Evolutionary conservation across 2,329 filamentous ascomycete genomes (phyloP).

Genomic region (Exophiala xenobiotica): DNA sequence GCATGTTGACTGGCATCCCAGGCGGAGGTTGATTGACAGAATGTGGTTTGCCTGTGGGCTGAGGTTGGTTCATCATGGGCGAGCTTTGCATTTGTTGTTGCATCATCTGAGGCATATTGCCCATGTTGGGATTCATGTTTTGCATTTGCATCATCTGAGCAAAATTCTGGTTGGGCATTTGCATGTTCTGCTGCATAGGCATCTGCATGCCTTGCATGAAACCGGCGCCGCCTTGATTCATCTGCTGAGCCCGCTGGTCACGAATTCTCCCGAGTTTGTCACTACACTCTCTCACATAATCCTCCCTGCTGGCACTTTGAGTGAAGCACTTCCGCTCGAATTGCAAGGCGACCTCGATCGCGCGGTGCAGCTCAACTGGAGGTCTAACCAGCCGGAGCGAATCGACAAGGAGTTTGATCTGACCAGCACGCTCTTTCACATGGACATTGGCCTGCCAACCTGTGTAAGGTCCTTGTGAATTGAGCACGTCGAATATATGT

Average conservation of each 20-base stretch:
- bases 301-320: conserved; percentile 36
- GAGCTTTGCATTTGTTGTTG: conserved; percentile 53
- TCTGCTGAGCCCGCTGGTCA: conserved; percentile 45
- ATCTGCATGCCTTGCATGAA: conserved; percentile 42
- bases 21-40: conserved; percentile 26
- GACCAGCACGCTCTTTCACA: conserved; percentile 41
- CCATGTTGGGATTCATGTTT: conserved; percentile 36
- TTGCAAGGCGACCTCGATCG: conserved; percentile 42
- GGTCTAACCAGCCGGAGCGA: conserved; percentile 48
- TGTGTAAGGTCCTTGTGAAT: conserved; percentile 42
- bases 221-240: conserved; percentile 25
- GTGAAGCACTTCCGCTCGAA: conserved; percentile 49
- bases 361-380: conserved; percentile 39
- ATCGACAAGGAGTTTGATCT: conserved; percentile 48
- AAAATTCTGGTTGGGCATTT: conserved; percentile 40
- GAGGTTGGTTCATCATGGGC: conserved; percentile 43
- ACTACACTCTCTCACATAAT: conserved; percentile 46
- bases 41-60: conserved; percentile 29
- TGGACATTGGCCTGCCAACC: conserved; percentile 47
- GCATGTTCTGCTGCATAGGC: conserved; percentile 32
- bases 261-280: conserved; percentile 47
- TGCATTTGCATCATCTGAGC: conserved; percentile 34
- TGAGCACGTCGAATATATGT: conserved; percentile 41
- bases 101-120: conserved; percentile 48
- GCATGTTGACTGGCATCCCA: conserved; percentile 24